Conservation (phyloP, 306 rosid species). For the Prunus dulcis region DNA sequence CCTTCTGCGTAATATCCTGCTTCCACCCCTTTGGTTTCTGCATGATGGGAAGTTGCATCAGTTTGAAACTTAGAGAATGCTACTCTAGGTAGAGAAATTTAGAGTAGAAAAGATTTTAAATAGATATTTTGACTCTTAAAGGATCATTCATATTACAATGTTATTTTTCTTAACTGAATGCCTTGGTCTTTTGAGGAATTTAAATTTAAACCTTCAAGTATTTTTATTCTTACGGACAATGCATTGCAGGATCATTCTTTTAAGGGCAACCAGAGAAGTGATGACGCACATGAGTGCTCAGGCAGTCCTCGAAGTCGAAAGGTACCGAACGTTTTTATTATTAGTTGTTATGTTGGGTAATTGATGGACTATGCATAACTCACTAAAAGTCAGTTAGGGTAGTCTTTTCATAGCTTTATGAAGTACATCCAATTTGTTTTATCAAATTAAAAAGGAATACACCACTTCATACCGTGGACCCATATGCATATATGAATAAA, state of each 20-base stretch:
- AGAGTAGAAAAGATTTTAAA: background rate
- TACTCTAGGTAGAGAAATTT: background rate
- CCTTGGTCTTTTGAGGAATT: background rate
- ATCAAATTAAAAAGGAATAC: too few species aligned
- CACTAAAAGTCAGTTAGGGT: background rate
- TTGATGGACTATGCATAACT: background rate
- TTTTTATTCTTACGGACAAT: conserved; percentile 9
- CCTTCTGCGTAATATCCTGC: background rate
- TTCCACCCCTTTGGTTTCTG: background rate
- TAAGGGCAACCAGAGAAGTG: conserved; percentile 33
- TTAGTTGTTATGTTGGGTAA: background rate
- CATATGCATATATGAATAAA: background rate
- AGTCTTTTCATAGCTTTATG: too few species aligned
- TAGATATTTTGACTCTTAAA: background rate
- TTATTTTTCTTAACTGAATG: conserved; percentile 8
- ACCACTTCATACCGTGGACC: too few species aligned
- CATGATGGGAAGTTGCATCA: conserved; percentile 12
- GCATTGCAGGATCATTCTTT: conserved; percentile 44
- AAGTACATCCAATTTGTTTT: too few species aligned
- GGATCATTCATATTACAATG: background rate
- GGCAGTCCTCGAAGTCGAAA: conserved; percentile 39
- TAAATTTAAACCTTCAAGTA: background rate
- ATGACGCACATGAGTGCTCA: conserved; percentile 30
- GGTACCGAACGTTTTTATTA: conserved; percentile 28
- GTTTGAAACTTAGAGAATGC: background rate